Conservation (phyloP, 129 eudicot species). For the Dittrichia graveolens region DNA sequence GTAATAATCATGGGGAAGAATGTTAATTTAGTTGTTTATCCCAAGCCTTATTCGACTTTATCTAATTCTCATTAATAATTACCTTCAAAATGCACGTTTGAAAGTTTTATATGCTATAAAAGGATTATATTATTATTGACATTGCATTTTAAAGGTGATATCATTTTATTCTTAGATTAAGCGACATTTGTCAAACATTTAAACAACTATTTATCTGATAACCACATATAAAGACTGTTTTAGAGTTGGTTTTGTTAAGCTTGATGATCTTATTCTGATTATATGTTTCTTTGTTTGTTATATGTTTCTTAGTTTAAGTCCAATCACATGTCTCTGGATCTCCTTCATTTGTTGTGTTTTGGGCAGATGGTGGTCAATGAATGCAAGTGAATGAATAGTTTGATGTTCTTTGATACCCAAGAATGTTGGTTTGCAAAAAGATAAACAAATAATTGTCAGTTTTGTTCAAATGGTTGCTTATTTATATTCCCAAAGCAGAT, state of each 20-base stretch:
- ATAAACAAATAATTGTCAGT: conserved; percentile 5
- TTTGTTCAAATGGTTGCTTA: too few species aligned
- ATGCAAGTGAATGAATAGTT: neutral
- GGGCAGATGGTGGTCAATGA: neutral
- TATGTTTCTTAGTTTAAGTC: neutral
- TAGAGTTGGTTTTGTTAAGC: neutral
- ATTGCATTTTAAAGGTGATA: neutral
- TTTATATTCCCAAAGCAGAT: too few species aligned
- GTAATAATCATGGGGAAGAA: neutral
- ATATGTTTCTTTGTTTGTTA: neutral
- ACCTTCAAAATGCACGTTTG: neutral
- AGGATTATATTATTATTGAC: too few species aligned
- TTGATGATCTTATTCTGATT: neutral
- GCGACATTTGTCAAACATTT: too few species aligned
- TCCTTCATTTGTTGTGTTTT: neutral
- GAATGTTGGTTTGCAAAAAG: neutral
- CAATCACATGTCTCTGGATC: neutral
- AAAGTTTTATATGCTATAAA: too few species aligned
- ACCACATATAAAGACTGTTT: too few species aligned
- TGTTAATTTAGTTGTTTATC: neutral
- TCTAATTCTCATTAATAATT: too few species aligned
- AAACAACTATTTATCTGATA: too few species aligned
- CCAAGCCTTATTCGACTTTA: neutral
- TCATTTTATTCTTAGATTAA: too few species aligned
- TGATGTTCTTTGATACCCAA: neutral